A percentile compares a stretch with the other conserved stretches of the same genome.
phyloP scores from a whole-genome alignment of 176 grass and related monocot species.

The Carex kokanica region DNA sequence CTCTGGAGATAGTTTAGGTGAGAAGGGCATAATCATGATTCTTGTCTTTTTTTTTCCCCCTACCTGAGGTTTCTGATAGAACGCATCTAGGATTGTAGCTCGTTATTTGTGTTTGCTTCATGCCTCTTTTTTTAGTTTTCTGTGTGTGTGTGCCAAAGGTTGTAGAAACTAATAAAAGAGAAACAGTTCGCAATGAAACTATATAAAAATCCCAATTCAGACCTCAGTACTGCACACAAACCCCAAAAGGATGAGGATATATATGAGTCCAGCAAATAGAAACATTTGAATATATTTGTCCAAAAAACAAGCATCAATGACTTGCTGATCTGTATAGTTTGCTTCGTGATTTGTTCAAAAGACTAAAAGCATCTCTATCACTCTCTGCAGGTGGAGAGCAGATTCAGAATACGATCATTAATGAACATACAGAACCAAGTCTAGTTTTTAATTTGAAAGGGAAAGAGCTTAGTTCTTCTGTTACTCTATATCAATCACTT shows the following conservation, averaged over 20 bases:
- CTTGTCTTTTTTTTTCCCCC: background rate
- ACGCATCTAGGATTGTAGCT: background rate
- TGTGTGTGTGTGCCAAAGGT: background rate
- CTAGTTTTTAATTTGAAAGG: constrained; percentile 70
- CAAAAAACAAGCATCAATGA: background rate
- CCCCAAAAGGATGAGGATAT: background rate
- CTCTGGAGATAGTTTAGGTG: constrained; percentile 32
- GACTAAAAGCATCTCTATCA: constrained; percentile 17
- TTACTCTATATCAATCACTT: constrained; percentile 87
- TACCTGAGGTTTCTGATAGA: background rate
- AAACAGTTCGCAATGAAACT: background rate
- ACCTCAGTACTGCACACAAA: background rate
- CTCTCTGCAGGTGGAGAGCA: constrained; percentile 40
- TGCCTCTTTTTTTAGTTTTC: background rate
- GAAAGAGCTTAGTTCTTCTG: constrained; percentile 64
- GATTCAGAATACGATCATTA: constrained; percentile 19
- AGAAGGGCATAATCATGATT: constrained; percentile 41
- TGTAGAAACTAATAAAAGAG: background rate
- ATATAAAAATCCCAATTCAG: background rate
- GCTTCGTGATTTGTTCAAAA: background rate
- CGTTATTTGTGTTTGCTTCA: background rate
- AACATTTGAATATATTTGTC: background rate
- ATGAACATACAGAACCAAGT: constrained; percentile 33
- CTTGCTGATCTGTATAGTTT: background rate
- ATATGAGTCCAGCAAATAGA: background rate